A percentile compares a stretch with the other conserved stretches of the same genome.
phyloP scores from a whole-genome alignment of 2,329 filamentous ascomycete genomes.

The Neocatenulostroma microsporum region DNA sequence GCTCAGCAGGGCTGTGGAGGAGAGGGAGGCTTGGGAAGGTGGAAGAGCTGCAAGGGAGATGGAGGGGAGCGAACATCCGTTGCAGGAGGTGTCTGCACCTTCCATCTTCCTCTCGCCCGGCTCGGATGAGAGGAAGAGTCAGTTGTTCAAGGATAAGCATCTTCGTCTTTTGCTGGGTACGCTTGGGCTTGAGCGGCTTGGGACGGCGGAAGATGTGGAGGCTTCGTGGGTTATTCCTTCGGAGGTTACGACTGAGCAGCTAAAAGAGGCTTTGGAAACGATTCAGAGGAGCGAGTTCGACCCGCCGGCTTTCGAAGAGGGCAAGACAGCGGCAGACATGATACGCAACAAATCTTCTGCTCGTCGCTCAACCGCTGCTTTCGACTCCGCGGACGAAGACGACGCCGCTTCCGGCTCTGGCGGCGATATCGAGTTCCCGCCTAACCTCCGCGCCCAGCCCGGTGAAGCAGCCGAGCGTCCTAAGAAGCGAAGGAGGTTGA shows the following conservation, averaged over 20 bases:
- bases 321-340: conserved; percentile 65
- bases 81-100: conserved; percentile 41
- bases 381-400: conserved; percentile 44
- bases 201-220: conserved; percentile 63
- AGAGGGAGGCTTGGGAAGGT: conserved; percentile 57
- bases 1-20: conserved; percentile 58
- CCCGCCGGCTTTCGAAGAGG: conserved; percentile 69
- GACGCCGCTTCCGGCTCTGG: conserved; percentile 30
- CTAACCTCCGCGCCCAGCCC: conserved; percentile 24
- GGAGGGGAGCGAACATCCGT: conserved; percentile 14
- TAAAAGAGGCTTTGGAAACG: conserved; percentile 61
- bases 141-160: conserved; percentile 84
- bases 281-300: conserved; percentile 73
- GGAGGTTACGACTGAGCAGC: conserved; percentile 52
- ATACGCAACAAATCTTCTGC: conserved; percentile 62
- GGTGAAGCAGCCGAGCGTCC: conserved; percentile 38
- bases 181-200: conserved; percentile 59
- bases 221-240: conserved; percentile 72
- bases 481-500: conserved; percentile 55
- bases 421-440: conserved; percentile 23
- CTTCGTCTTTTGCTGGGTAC: conserved; percentile 77
- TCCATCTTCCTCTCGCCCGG: conserved; percentile 54
- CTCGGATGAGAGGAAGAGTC: conserved; percentile 57
- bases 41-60: no score
- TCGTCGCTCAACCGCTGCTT: conserved; percentile 46